Base-by-base conservation (phyloP, 192 early-diverging fungal species). In the Cladochytrium replicatum region DNA sequence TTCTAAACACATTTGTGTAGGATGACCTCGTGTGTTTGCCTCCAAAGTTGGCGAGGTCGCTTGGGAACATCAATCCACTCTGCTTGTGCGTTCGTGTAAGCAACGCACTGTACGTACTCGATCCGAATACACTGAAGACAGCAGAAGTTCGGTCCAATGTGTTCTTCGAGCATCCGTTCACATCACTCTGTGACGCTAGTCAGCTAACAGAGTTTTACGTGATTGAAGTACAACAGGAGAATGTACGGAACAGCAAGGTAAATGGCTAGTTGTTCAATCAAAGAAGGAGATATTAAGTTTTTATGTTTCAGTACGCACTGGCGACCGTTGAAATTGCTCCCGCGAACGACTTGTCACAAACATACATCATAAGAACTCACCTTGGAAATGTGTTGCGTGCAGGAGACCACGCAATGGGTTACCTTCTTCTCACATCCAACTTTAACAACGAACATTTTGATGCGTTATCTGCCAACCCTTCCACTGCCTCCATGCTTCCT, bases 201-300 rank as follows among this genome's bases (percentile, higher is more conserved):
- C 81, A 88, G 29, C 63, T 96, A 60, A 73, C 79, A 44, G 91
- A 99, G 65, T 99, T 87, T 60, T 95, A 94, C 71, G 87, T 99
- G 4, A 67, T 99, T 41, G 93, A 99, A 65, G 84, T 94, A 6
- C 82, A 90, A 52, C 79, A 80, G 11, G 74, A 93, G 30, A 84
- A 86, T 2, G 83, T 81, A 21, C 72, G 74, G 21, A 63, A 64
- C 43, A 87, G 87, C 28, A 84, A 85, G 31, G 50, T 28, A n/a
- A n/a, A n/a, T n/a, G n/a, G n/a, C n/a, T n/a, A n/a, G n/a, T n/a
- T n/a, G 17, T 37, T 15, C 9, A 26, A 26, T 13, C n/a, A 11
- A 25, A 37, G 41, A 41, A 29, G 54, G 32, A 41, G 50, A 28
- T 27, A 13, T 31, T 3, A n/a, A 13, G 32, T n/a, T n/a, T 15